phyloP scores from a whole-genome alignment of 148 eudicot genomes.

The Silene latifolia region DNA sequence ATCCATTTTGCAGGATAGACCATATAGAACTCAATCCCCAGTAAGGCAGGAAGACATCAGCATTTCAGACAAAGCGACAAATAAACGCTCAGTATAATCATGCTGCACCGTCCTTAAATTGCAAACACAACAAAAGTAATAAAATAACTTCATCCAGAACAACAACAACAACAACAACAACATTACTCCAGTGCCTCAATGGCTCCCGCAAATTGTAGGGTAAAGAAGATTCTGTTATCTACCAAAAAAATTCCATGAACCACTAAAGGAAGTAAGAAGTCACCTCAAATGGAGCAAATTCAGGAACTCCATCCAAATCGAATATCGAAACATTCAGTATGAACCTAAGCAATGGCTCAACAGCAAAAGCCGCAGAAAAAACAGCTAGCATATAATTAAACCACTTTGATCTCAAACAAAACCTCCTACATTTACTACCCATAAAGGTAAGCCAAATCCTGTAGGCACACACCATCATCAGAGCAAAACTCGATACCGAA shows the following conservation, averaged over 20 bases:
- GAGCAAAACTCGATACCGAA: constrained; percentile 6
- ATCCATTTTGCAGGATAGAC: too few species aligned
- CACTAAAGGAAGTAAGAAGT: not conserved
- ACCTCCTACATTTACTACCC: not conserved
- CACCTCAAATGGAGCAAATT: constrained; percentile 12
- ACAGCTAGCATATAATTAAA: not conserved
- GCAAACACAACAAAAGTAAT: too few species aligned
- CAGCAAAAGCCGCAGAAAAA: constrained; percentile 6
- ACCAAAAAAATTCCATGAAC: not conserved
- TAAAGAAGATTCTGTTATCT: not conserved
- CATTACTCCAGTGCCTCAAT: too few species aligned
- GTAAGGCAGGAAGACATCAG: not conserved
- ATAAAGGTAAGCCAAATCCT: not conserved
- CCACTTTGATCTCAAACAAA: constrained; percentile 12
- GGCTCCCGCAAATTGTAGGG: too few species aligned
- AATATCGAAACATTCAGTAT: not conserved
- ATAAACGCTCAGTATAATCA: not conserved
- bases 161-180: too few species aligned
- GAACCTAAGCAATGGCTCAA: not conserved
- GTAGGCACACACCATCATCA: not conserved
- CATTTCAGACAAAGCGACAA: too few species aligned
- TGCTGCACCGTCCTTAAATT: not conserved
- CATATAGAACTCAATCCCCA: too few species aligned
- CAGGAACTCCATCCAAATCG: constrained; percentile 6
- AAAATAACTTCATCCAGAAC: too few species aligned